Conservation (phyloP, 352 stramenopile genomes). For the Phytophthora pinifolia region DNA sequence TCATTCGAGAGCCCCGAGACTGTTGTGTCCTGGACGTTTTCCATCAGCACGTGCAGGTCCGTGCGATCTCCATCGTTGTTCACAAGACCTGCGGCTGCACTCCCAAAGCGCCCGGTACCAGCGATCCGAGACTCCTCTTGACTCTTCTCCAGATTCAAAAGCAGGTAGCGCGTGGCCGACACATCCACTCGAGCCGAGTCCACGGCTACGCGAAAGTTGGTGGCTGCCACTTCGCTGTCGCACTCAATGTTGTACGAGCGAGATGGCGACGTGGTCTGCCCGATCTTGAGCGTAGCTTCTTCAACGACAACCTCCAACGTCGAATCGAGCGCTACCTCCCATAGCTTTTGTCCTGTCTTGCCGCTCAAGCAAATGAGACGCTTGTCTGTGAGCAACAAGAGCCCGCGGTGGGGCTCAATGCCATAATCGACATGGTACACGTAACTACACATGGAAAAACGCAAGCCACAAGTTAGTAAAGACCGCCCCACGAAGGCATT, state of each 20-base stretch:
- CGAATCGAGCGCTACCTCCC: constrained; percentile 83
- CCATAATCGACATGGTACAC: constrained; percentile 85
- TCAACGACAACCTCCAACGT: constrained; percentile 58
- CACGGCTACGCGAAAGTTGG: constrained; percentile 79
- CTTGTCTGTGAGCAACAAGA: constrained; percentile 85
- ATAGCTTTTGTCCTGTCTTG: constrained; percentile 74
- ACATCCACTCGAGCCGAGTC: constrained; percentile 75
- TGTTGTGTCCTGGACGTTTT: constrained; percentile 80
- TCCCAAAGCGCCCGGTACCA: constrained; percentile 16
- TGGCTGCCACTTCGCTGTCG: constrained; percentile 53
- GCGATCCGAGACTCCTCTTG: constrained; percentile 61
- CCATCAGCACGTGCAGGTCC: constrained; percentile 77
- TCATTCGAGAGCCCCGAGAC: constrained; percentile 70
- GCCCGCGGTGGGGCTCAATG: constrained; percentile 55
- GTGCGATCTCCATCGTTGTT: constrained; percentile 67
- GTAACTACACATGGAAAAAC: constrained; percentile 45
- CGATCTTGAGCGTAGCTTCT: constrained; percentile 47
- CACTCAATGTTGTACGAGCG: constrained; percentile 76
- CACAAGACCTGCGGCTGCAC: constrained; percentile 11
- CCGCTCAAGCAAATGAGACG: constrained; percentile 75
- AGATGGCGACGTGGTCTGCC: constrained; percentile 42
- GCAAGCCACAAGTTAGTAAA: background rate
- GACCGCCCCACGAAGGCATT: background rate
- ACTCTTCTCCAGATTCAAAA: constrained; percentile 84
- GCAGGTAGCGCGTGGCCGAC: constrained; percentile 70